These are phyloP conservation scores for Ambrosia artemisiifolia DNA, from an alignment of 129 eudicot species.

Conservation along the genomic window DNA sequence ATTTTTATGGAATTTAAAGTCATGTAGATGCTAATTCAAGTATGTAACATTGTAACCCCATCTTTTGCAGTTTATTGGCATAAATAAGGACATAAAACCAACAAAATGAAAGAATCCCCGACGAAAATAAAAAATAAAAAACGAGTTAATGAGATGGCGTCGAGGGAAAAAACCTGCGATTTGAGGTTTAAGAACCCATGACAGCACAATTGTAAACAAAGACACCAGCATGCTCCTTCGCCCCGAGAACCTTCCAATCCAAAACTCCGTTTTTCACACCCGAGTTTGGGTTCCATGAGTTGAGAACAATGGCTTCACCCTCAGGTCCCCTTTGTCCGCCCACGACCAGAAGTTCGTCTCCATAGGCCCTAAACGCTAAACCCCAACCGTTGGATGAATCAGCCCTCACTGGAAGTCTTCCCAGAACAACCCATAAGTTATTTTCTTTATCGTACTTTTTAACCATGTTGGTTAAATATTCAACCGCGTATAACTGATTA, in stretches of 20 bases:
- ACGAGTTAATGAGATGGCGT: constrained; percentile 28
- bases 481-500: constrained; percentile 57
- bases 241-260: constrained; percentile 65
- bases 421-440: constrained; percentile 53
- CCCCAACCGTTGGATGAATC: constrained; percentile 72
- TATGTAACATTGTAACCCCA: constrained; percentile 1
- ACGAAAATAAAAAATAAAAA: background rate
- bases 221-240: constrained; percentile 63
- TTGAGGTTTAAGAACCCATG: constrained; percentile 54
- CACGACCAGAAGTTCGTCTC: constrained; percentile 51
- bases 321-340: constrained; percentile 72
- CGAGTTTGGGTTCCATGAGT: constrained; percentile 55
- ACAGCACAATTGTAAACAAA: constrained; percentile 52
- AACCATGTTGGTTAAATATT: constrained; percentile 45
- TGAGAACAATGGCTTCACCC: constrained; percentile 61
- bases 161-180: constrained; percentile 17
- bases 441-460: constrained; percentile 53
- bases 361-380: constrained; percentile 57
- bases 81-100: background rate
- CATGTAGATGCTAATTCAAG: background rate
- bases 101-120: background rate
- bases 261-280: constrained; percentile 45
- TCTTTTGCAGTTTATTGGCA: constrained; percentile 12
- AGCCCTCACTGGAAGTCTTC: constrained; percentile 60
- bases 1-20: background rate